Evolutionary conservation across 345 rosid species (phyloP).

Genomic region (Eucalyptus sp.): DNA sequence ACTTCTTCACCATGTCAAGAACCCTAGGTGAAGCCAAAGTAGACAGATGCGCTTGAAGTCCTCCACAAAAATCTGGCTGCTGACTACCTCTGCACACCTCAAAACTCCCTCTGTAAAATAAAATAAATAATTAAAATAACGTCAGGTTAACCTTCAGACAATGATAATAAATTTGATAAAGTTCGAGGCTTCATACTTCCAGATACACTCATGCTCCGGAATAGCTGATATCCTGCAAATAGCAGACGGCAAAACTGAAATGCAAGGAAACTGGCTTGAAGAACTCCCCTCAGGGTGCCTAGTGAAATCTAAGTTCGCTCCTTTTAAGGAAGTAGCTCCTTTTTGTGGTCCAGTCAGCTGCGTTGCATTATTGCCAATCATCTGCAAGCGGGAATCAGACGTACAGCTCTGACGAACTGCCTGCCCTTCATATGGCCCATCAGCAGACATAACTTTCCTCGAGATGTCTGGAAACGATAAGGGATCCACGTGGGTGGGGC

Average conservation of each 20-base stretch:
- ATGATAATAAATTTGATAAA: not conserved
- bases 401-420: not conserved
- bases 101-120: constrained; percentile 55
- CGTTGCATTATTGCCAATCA: constrained; percentile 18
- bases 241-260: constrained; percentile 15
- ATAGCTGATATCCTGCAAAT: constrained; percentile 34
- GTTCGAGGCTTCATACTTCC: constrained; percentile 66
- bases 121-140: not conserved
- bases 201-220: constrained; percentile 72
- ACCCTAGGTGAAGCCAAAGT: constrained; percentile 69
- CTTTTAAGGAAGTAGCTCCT: not conserved
- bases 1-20: constrained; percentile 40
- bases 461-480: constrained; percentile 18
- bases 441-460: constrained; percentile 19
- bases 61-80: constrained; percentile 31
- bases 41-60: constrained; percentile 85
- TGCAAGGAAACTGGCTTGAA: not conserved
- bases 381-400: constrained; percentile 23
- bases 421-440: constrained; percentile 36
- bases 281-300: constrained; percentile 6
- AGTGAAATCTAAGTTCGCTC: not conserved
- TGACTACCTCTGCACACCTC: constrained; percentile 50
- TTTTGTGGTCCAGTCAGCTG: constrained; percentile 18
- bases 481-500: constrained; percentile 35
- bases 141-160: not conserved